Evolutionary conservation across 2,329 filamentous ascomycete genomes (phyloP).

Genomic region (Pleurostoma richardsiae): DNA sequence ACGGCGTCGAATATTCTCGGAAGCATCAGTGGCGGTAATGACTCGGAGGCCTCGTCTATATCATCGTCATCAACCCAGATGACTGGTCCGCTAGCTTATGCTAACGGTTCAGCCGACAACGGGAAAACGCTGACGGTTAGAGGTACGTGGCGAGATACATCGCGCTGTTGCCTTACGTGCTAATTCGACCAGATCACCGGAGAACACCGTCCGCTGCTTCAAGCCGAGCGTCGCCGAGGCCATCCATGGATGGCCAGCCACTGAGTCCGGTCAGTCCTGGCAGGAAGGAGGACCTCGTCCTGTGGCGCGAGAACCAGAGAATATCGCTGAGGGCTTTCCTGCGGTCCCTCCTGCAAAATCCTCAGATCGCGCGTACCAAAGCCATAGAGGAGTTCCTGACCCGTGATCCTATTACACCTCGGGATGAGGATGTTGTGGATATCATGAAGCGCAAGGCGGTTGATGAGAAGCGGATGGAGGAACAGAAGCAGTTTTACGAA

Average conservation of each 20-base stretch:
- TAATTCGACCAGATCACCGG: conserved; percentile 20
- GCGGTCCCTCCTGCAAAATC: conserved; percentile 79
- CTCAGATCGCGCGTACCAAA: conserved; percentile 75
- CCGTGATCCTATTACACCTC: conserved; percentile 64
- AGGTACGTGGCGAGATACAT: conserved; percentile 20
- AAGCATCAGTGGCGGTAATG: conserved; percentile 50
- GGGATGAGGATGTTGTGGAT: conserved; percentile 79
- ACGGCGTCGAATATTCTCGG: conserved; percentile 55
- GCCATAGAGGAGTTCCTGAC: conserved; percentile 83
- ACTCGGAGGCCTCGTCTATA: conserved; percentile 73
- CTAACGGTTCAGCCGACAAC: conserved; percentile 18
- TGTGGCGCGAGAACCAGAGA: conserved; percentile 85
- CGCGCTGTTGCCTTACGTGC: too few relatives aligned
- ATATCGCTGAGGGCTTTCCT: conserved; percentile 88
- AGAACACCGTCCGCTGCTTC: conserved; percentile 30
- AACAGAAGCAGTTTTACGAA: conserved; percentile 93
- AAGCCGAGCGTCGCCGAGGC: conserved; percentile 32
- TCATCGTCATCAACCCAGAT: conserved; percentile 73
- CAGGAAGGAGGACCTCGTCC: conserved; percentile 33
- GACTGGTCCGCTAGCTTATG: conserved; percentile 22
- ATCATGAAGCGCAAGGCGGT: conserved; percentile 74
- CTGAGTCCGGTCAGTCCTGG: conserved; percentile 22
- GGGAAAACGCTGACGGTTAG: conserved; percentile 36
- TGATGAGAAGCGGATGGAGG: conserved; percentile 83
- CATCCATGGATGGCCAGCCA: conserved; percentile 36